These are phyloP conservation scores for Inga leiocalycina DNA, from an alignment of 306 rosid genomes.

Conservation along the genomic window DNA sequence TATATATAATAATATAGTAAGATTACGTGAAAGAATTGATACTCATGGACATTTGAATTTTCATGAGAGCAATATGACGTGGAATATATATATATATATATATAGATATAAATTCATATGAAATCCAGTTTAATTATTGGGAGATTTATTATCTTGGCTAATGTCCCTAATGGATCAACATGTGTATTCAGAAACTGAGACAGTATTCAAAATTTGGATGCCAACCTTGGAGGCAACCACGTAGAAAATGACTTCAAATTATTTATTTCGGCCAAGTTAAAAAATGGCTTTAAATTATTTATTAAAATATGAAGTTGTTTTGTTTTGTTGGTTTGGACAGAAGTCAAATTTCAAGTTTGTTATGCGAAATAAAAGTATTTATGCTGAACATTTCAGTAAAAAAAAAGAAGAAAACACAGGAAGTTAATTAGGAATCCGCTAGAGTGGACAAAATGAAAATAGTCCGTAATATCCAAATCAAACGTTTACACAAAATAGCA, in stretches of 20 bases:
- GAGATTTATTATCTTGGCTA: background rate
- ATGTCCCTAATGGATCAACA: background rate
- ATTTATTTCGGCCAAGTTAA: background rate
- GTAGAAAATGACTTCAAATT: background rate
- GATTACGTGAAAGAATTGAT: constrained; percentile 11
- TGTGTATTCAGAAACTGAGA: background rate
- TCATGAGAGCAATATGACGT: background rate
- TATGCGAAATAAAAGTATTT: background rate
- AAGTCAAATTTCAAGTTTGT: constrained; percentile 37
- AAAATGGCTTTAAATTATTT: background rate
- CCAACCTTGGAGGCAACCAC: constrained; percentile 6
- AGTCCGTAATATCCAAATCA: background rate
- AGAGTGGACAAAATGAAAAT: constrained; percentile 15
- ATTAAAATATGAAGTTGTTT: background rate
- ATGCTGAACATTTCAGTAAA: constrained; percentile 22
- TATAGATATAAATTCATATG: background rate
- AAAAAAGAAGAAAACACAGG: constrained; percentile 6
- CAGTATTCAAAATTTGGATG: background rate
- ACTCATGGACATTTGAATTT: background rate
- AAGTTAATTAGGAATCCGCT: background rate
- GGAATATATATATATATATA: background rate
- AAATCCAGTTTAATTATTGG: background rate
- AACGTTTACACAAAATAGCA: background rate
- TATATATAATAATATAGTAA: background rate
- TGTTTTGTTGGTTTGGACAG: background rate